Percentiles rank a stretch among this genome's conserved stretches.
phyloP scores from a whole-genome alignment of 2,329 filamentous ascomycete genomes.

The Meredithiella fracta region DNA sequence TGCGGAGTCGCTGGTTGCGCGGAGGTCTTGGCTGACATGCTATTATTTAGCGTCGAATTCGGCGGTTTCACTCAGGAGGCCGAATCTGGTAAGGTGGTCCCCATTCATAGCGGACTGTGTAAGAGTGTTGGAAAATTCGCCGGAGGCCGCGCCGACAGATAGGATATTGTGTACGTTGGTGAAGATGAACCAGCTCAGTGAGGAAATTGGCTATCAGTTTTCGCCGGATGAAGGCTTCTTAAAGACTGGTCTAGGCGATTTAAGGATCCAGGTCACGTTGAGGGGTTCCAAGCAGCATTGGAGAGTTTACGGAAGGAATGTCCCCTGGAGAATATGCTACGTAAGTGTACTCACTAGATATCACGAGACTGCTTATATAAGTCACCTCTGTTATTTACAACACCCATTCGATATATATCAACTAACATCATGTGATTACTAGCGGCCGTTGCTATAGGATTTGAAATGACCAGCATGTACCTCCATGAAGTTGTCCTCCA shows the following conservation, averaged over 20 bases:
- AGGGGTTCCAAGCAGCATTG: constrained; percentile 49
- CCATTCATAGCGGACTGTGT: constrained; percentile 45
- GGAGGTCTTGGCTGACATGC: constrained; percentile 42
- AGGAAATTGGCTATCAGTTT: constrained; percentile 52
- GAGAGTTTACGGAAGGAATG: constrained; percentile 42
- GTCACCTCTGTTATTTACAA: too few relatives aligned
- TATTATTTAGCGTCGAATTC: constrained; percentile 44
- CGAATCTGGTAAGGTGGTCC: constrained; percentile 42
- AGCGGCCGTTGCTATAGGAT: constrained; percentile 48
- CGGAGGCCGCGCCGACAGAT: constrained; percentile 40
- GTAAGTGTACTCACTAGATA: constrained; percentile 28
- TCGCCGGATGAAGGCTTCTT: constrained; percentile 46
- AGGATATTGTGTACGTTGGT: constrained; percentile 41
- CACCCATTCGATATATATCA: neutral
- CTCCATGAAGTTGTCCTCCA: constrained; percentile 64
- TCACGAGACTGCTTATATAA: too few relatives aligned
- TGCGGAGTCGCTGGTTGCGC: constrained; percentile 19
- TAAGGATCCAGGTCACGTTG: constrained; percentile 47
- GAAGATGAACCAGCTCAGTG: constrained; percentile 44
- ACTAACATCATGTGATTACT: constrained; percentile 3
- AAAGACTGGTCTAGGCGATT: constrained; percentile 39
- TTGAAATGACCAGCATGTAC: constrained; percentile 51
- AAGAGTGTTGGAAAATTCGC: constrained; percentile 35
- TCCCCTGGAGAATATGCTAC: constrained; percentile 33
- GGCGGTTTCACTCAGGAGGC: constrained; percentile 43